Conservation (phyloP, 164 flowering plant genomes). For the Piper betle region DNA sequence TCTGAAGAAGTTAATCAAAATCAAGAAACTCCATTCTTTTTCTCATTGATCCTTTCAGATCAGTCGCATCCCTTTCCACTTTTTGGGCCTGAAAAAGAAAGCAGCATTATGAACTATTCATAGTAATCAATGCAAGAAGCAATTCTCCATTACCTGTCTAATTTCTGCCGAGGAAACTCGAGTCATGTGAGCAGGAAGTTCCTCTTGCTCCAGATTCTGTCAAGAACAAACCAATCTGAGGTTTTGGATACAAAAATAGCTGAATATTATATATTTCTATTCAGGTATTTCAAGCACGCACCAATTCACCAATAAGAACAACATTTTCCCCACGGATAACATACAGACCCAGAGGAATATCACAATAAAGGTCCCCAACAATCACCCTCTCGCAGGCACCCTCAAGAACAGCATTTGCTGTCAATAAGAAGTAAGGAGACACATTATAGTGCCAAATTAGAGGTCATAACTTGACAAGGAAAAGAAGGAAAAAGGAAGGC, state of each 20-base stretch:
- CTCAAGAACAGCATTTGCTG: constrained; percentile 95
- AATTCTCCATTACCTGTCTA: constrained; percentile 17
- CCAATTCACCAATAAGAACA: constrained; percentile 91
- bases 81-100: constrained; percentile 37
- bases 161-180: constrained; percentile 36
- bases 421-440: not conserved
- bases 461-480: not conserved
- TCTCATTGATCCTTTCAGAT: constrained; percentile 86
- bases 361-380: constrained; percentile 85
- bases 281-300: constrained; percentile 9
- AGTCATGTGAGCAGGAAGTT: constrained; percentile 45
- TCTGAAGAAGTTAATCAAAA: constrained; percentile 21
- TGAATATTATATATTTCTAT: not conserved
- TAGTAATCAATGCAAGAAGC: not conserved
- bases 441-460: not conserved
- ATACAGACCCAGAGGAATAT: constrained; percentile 82
- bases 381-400: constrained; percentile 88
- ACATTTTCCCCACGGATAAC: constrained; percentile 95
- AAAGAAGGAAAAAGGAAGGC: not conserved
- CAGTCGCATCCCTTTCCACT: constrained; percentile 84
- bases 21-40: constrained; percentile 99
- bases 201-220: constrained; percentile 34
- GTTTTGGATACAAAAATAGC: not conserved
- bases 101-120: not conserved
- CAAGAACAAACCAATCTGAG: not conserved